A percentile compares a stretch with the other conserved stretches of the same genome.
phyloP scores from a whole-genome alignment of 2,329 filamentous ascomycete species.

The Monosporascus cannonballus region DNA sequence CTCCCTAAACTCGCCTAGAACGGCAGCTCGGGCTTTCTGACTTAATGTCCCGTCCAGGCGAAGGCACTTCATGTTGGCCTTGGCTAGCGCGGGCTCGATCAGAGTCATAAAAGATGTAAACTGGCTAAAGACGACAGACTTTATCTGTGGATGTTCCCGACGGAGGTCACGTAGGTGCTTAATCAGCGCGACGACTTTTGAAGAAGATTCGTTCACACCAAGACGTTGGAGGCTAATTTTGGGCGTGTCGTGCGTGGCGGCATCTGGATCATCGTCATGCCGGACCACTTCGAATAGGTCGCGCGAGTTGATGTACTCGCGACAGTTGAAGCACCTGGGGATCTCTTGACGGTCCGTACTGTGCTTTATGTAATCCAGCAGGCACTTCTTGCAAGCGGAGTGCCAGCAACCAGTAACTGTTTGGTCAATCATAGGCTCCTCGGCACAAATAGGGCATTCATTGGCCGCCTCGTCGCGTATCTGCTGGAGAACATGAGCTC shows the following conservation, averaged over 20 bases:
- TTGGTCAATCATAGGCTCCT: conserved; percentile 93
- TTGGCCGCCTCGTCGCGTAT: conserved; percentile 84
- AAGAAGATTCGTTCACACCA: conserved; percentile 64
- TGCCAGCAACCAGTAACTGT: conserved; percentile 97
- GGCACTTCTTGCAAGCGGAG: conserved; percentile 87
- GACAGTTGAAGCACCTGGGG: conserved; percentile 86
- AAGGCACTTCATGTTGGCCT: conserved; percentile 70
- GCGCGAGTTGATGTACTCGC: conserved; percentile 70
- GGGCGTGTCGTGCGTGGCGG: conserved; percentile 32
- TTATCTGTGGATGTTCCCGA: conserved; percentile 60
- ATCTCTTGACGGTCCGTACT: conserved; percentile 70
- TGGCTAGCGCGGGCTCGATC: conserved; percentile 72
- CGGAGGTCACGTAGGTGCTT: conserved; percentile 66
- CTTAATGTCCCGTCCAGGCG: conserved; percentile 87
- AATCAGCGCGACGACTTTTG: conserved; percentile 80
- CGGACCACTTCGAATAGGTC: conserved; percentile 91
- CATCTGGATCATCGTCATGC: conserved; percentile 57
- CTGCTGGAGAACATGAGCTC: conserved; percentile 79
- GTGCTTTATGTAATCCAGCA: conserved; percentile 86
- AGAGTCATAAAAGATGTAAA: conserved; percentile 95
- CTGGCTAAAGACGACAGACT: conserved; percentile 92
- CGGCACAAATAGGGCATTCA: conserved; percentile 91
- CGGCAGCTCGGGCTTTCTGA: conserved; percentile 75
- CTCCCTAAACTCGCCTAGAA: conserved; percentile 67
- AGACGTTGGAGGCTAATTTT: conserved; percentile 57